Percentiles rank a stretch among this genome's conserved stretches.
Evolutionary conservation across 2,329 filamentous ascomycete species (phyloP).

Genomic region (Colletotrichum sojae): DNA sequence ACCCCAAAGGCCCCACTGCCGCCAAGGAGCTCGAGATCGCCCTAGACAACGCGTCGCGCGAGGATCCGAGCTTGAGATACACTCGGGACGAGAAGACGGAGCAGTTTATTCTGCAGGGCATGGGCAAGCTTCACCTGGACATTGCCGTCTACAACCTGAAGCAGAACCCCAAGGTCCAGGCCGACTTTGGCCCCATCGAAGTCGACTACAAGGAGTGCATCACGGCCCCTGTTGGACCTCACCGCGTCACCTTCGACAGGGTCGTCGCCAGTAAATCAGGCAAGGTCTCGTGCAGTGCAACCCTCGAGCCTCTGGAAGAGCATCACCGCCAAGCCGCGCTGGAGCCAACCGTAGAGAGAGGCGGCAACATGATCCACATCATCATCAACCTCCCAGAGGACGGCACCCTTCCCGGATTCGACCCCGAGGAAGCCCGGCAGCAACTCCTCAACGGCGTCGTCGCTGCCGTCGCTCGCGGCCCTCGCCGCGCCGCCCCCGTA

Average conservation of each 20-base stretch:
- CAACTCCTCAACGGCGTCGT: slow-evolving; percentile 84
- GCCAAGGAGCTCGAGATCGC: slow-evolving; percentile 85
- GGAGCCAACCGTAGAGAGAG: slow-evolving; percentile 65
- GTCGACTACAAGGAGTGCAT: slow-evolving; percentile 95
- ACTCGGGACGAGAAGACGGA: slow-evolving; percentile 90
- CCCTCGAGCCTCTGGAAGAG: slow-evolving; percentile 72
- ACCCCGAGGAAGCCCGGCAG: slow-evolving; percentile 65
- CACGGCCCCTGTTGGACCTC: slow-evolving; percentile 67
- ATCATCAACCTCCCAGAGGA: slow-evolving; percentile 65
- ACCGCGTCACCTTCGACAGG: slow-evolving; percentile 79
- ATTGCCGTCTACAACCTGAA: slow-evolving; percentile 91
- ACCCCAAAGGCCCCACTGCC: slow-evolving; percentile 82
- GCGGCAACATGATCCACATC: slow-evolving; percentile 79
- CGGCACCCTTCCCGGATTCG: slow-evolving; percentile 64
- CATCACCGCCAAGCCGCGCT: slow-evolving; percentile 53
- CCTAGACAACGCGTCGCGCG: slow-evolving; percentile 83
- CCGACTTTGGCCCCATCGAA: slow-evolving; percentile 90
- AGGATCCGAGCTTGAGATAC: slow-evolving; percentile 93
- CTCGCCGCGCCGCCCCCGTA: slow-evolving; percentile 83
- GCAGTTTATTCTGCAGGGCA: slow-evolving; percentile 92
- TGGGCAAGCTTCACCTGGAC: slow-evolving; percentile 96
- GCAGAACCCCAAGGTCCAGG: slow-evolving; percentile 89
- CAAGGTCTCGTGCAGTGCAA: slow-evolving; percentile 81
- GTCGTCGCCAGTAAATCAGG: slow-evolving; percentile 85
- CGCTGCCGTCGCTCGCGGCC: slow-evolving; percentile 88